Base-by-base conservation (phyloP, 78 protist species). In the Dictyostelium capitatum region DNA sequence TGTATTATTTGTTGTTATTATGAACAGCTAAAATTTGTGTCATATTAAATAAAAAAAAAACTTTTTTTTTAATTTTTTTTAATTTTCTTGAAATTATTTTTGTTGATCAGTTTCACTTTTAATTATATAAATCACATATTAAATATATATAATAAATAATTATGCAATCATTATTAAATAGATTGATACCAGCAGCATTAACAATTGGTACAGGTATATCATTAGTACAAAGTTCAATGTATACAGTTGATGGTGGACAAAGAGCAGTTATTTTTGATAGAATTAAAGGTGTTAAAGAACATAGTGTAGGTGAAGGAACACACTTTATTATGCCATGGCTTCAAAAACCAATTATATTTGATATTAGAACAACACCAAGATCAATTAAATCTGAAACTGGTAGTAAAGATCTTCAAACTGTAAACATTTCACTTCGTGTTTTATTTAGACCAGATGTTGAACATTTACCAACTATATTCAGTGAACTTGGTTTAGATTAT, bases 231-330 rank as follows among this genome's bases (percentile, higher is more conserved):
- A 77, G 80, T 77, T 75, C 93, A 77, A 75, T 87, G 17, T 87
- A 30, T 73, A 73, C 41, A 93, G 96, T 93, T 46, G 92, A 93
- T 77, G 96, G 93, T 51, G 96, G 96, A 79, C 83, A 93, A 50
- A 72, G 96, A 73, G 92, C 93, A 73, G 89, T 93, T 32, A 82
- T 93, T 30, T 93, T 93, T 64, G 92, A 84, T 50, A 80, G 96
- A 82, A 70, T 84, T 11, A 15, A 51, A 37, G 96, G 96, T 65
- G 90, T 93, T 28, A 51, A 73, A 37, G 79, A 80, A 28, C 23
- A 79, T 41, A 48, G 59, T 43, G 65, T 85, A 28, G 96, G 92
- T 12, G 96, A 93, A 77, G 96, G 96, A 19, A 80, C 91, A 30
- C 89, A 84, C 69, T 93, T 93, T 32, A 53, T 80, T 23, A 84